Evolutionary conservation across 192 early-diverging fungal genomes (phyloP).

Genomic region (Coemansia sp.): DNA sequence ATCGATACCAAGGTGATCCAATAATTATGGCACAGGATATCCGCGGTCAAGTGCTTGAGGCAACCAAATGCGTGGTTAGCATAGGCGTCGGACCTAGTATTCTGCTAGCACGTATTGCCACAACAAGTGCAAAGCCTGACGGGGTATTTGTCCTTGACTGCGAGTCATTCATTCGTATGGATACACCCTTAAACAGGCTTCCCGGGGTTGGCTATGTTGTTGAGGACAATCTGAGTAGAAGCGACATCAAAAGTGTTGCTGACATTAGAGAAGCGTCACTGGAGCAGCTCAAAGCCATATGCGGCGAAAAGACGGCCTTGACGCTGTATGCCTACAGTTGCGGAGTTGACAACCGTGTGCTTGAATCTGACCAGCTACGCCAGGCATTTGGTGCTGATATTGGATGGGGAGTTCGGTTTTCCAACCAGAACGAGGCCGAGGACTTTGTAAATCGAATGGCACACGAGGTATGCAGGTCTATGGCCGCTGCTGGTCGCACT

Average conservation of each 20-base stretch:
- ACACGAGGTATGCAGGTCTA: constrained; percentile 63
- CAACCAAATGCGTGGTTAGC: constrained; percentile 66
- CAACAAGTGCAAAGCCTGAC: constrained; percentile 71
- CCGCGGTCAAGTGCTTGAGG: constrained; percentile 47
- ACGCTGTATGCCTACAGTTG: constrained; percentile 68
- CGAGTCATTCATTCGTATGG: constrained; percentile 9
- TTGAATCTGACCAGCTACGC: constrained; percentile 65
- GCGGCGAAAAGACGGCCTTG: constrained; percentile 70
- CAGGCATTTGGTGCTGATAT: constrained; percentile 83
- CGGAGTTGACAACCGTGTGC: constrained; percentile 71
- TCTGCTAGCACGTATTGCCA: constrained; percentile 72
- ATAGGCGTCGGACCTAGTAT: constrained; percentile 76
- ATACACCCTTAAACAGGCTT: constrained; percentile 20
- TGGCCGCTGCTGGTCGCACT: constrained; percentile 57
- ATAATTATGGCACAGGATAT: constrained; percentile 56
- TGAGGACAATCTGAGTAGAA: constrained; percentile 46
- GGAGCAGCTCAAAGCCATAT: constrained; percentile 57
- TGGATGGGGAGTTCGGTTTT: constrained; percentile 87
- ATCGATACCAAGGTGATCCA: constrained; percentile 13
- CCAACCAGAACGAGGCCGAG: constrained; percentile 64
- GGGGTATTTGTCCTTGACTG: constrained; percentile 46
- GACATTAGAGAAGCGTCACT: constrained; percentile 52
- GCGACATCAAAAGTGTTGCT: constrained; percentile 47
- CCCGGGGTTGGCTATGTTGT: constrained; percentile 62
- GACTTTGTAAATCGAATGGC: constrained; percentile 67